Evolutionary conservation across 164 flowering plant genomes (phyloP), one percentile per base, ranked within the genome.

Genomic region (Piper betle): DNA sequence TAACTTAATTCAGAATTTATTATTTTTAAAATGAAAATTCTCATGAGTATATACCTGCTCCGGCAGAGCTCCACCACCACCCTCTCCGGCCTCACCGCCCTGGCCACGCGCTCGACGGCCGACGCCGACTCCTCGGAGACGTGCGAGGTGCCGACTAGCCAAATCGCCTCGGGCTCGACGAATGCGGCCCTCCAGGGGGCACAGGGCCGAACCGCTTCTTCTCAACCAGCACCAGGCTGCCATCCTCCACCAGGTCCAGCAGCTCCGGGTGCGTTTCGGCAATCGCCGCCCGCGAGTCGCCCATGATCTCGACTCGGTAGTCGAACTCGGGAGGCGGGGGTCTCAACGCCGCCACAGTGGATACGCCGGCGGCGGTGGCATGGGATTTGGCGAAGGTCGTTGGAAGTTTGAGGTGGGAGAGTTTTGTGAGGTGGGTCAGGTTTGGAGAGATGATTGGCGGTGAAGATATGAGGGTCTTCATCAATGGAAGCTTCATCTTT

Each of bases 1-100:
- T n/a, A n/a, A n/a, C n/a, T n/a, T n/a, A n/a, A n/a, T n/a, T n/a
- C n/a, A n/a, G n/a, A n/a, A n/a, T 41, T 41, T 41, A 4, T 9
- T 41, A 0, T 42, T 42, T 6, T 42, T 42, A 1, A 42, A 1
- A 6, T 42, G 11, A 42, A 6, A 42, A 42, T 6, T 6, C 11
- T 6, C 2, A 42, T 10, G 2, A 42, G 11, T 42, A 42, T 84
- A 78, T 78, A 77, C 97, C 98, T 87, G 92, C 97, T 86, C 73
- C 98, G 75, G 65, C 98, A 89, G 19, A 89, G 97, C 77, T 93
- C 97, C 5, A 89, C 98, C 6, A 86, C 97, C 48, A 93, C 87
- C 72, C 86, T 89, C 53, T 89, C 96, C n/a, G 97, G 98, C 69
- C 61, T 76, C 60, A 87, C 79, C 3, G 83, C 71, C 67, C 75